Evolutionary conservation across 1,284 basidiomycete genomes (phyloP), one percentile per base, ranked within the genome.

Genomic region (Cryptococcus floricola): DNA sequence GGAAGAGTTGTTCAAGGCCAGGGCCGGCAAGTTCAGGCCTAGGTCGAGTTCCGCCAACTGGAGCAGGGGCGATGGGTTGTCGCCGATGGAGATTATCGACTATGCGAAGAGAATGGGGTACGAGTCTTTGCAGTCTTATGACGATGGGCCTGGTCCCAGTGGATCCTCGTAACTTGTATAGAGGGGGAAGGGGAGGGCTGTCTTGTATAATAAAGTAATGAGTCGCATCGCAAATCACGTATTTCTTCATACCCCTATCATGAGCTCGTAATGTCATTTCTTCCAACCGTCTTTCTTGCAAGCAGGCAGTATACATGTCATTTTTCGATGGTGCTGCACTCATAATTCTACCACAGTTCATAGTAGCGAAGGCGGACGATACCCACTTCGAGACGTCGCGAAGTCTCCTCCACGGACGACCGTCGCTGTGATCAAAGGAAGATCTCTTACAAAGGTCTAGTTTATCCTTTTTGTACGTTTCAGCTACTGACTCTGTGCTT

Each of bases 41-140:
- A 82, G 93, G 52, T 91, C 91, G 7, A 92, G 89, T 67, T 93
- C 90, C 18, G 94, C 93, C 43, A 95, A 95, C 73, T 97, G 93
- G 93, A 52, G 49, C 42, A 90, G 89, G 16, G 79, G 86, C 14
- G 93, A 97, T 78, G 82, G 85, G 38, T 79, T 97, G 61, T 93
- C 91, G 7, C 76, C 80, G 39, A 84, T 87, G 61, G 93, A 97
- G 75, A 85, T 93, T 77, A 79, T 81, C 56, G 88, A 91, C 64
- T 97, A 96, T 71, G 89, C 87, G 3, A 82, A 82, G 66, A 81
- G 88, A 58, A 97, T 97, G 93, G 92, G 92, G 4, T 97, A 87
- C 79, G 81, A 78, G 64, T 55, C 61, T 19, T 62, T 65, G 31
- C 48, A 53, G 8, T 44, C 39, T 5, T 43, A 38, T 46, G 42